phyloP scores from a whole-genome alignment of 192 early-diverging fungal species.

The Allomyces javanicus region DNA sequence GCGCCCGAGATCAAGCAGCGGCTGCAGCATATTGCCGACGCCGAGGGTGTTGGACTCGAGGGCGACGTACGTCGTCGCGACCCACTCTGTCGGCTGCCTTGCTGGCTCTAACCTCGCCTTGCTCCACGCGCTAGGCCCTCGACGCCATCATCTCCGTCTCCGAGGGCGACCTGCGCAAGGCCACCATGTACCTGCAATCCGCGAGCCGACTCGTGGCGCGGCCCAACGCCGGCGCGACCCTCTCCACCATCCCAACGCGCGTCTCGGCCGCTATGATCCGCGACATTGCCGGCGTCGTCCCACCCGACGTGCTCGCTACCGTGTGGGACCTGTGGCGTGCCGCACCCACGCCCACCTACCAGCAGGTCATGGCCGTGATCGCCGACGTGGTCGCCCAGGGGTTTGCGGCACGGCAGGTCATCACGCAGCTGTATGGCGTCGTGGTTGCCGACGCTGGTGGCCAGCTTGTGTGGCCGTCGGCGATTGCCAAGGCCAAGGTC shows the following conservation, averaged over 20 bases:
- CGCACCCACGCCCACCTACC: constrained; percentile 25
- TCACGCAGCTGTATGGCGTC: constrained; percentile 52
- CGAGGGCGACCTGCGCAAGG: constrained; percentile 78
- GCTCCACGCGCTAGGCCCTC: constrained; percentile 22
- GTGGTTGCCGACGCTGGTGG: constrained; percentile 25
- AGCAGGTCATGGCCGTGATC: constrained; percentile 26
- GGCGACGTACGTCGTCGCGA: constrained; percentile 16
- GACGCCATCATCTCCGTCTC: constrained; percentile 46
- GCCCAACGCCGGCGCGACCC: constrained; percentile 12
- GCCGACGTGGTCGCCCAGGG: constrained; percentile 42
- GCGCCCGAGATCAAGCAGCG: constrained; percentile 32
- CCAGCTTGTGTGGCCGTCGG: constrained; percentile 21
- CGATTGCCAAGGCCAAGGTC: constrained; percentile 55
- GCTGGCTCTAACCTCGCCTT: neutral
- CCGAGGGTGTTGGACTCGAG: constrained; percentile 42
- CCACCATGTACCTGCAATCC: constrained; percentile 81
- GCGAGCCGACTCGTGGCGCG: constrained; percentile 27
- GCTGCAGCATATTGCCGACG: constrained; percentile 38
- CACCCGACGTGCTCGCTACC: constrained; percentile 32
- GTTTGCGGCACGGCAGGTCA: constrained; percentile 50
- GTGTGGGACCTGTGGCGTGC: constrained; percentile 22
- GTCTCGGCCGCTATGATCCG: constrained; percentile 33
- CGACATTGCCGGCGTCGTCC: constrained; percentile 73
- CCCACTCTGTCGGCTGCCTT: no score
- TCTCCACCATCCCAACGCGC: constrained; percentile 3